These are phyloP conservation scores for Ceratocystis cacaofunesta DNA, from an alignment of 2,329 filamentous ascomycete species.

Conservation along the genomic window DNA sequence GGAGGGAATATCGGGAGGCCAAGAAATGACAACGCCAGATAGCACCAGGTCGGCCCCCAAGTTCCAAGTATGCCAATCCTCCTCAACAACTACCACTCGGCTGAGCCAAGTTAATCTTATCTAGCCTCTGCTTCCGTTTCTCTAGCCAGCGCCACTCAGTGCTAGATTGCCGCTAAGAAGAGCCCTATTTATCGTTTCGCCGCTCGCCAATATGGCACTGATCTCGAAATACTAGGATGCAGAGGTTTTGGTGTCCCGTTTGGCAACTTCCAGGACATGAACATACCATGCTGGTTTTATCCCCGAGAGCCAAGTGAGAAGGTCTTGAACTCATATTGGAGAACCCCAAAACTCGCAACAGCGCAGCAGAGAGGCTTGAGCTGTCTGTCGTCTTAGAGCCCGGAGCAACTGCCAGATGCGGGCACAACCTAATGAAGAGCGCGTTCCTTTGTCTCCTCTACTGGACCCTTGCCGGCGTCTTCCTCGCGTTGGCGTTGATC, in stretches of 20 bases:
- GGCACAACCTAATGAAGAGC: not conserved
- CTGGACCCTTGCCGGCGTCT: not conserved
- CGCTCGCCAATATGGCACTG: not conserved
- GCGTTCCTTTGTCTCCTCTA: not conserved
- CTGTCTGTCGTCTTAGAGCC: not conserved
- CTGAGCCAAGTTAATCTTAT: not conserved
- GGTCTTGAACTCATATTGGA: not conserved
- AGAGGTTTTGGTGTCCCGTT: not conserved
- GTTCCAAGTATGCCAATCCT: not conserved
- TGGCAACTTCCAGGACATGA: not conserved
- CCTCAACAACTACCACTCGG: not conserved
- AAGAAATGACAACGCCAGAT: not conserved
- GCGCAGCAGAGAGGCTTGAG: not conserved
- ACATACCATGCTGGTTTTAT: not conserved
- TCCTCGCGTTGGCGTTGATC: not conserved
- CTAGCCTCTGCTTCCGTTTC: not conserved
- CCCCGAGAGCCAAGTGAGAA: not conserved
- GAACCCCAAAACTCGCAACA: not conserved
- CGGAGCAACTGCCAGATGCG: not conserved
- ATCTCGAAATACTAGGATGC: not conserved
- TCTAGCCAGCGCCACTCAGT: not conserved
- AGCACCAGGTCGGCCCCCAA: not conserved
- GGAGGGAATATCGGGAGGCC: not conserved
- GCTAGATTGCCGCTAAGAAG: not conserved
- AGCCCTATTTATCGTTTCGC: not conserved